Evolutionary conservation across 202 grass and related monocot genomes (phyloP), one percentile per base, ranked within the genome.

Genomic region (Sporobolus alterniflorus): DNA sequence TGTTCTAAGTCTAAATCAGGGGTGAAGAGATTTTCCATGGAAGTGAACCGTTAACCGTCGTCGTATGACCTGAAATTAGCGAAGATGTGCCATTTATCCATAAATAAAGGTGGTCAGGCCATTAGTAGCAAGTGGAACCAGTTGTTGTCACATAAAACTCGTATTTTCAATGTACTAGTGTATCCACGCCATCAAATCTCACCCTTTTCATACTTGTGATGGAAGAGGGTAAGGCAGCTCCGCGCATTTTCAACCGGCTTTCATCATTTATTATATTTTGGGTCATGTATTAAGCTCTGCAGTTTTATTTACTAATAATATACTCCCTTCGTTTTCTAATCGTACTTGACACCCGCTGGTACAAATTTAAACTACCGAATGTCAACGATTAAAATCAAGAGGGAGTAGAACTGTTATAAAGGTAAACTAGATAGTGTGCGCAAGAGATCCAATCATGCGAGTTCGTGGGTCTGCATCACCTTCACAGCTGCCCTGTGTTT

Each of bases 1-100:
- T 59, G 57, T 29, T 74, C 22, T 22, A 25, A 31, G 73, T 82
- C 42, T 51, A 54, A 54, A 74, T 81, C 43, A 65, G 41, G 20
- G 31, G 5, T 31, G n/a, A n/a, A n/a, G n/a, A n/a, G n/a, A n/a
- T 46, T 76, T 69, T 59, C 0, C 0, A 21, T 17, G 74, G 64
- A 70, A 65, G 52, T 49, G 10, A 70, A 50, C n/a, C 5, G 16
- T 69, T 62, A 41, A 9, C 29, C 36, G 8, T n/a, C 2, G n/a
- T 36, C 29, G 14, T 20, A 49, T 21, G 72, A 57, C 39, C 24
- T 17, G 32, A 22, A 49, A 20, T 64, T 47, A 33, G 13, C 21
- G 33, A 69, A 39, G 51, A 24, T 11, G 26, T 9, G 24, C 40
- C 4, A 16, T 64, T 32, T 31, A 31, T 31, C 12, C 14, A 50